Base-by-base conservation (phyloP, 1,284 basidiomycete species). In the Pterulicium gracile region DNA sequence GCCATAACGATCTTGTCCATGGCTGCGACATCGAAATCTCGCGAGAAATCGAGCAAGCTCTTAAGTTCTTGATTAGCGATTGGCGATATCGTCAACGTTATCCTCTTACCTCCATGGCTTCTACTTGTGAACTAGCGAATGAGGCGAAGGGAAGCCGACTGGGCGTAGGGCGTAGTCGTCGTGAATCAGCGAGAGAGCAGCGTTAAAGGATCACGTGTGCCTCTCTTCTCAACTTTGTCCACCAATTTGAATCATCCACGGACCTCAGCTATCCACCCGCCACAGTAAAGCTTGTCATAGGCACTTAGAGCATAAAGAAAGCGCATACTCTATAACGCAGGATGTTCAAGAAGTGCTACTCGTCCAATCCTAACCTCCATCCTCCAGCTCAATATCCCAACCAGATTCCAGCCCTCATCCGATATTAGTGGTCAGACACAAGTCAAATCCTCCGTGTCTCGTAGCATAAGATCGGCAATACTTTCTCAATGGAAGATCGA, bases 351-450 rank as follows among this genome's bases (percentile, higher is more conserved):
- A 81, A 79, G 77, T 75, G 61, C 46, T 60, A 52, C 51, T 51
- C 55, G 51, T 54, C 43, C 24, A 42, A 42, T 50, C 47, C 46
- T 24, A 32, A 47, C 43, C 24, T 51, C 51, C 36, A 10, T 54
- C 52, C 47, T 51, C 42, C 22, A 52, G 36, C 21, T 53, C 35
- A 36, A 17, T 17, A 24, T 34, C 47, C n/a, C 46, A n/a, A n/a
- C n/a, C n/a, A 95, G 92, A 65, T 96, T 96, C 67, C 73, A 70
- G 47, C 77, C 87, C 15, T 81, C 90, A 50, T 81, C 84, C 24
- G 95, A 99, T 61, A 81, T 98, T 52, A 77, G 91, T 34, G 84
- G 88, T 19, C 91, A 94, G 55, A 94, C 92, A n/a, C 88, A 88
- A 47, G 77, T 97, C 53, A 98, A 98, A 66, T 86, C 91, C 22